A percentile compares a stretch with the other conserved stretches of the same genome.
Conservation (phyloP, 2,329 filamentous ascomycete species). For the Botrytis deweyae region DNA sequence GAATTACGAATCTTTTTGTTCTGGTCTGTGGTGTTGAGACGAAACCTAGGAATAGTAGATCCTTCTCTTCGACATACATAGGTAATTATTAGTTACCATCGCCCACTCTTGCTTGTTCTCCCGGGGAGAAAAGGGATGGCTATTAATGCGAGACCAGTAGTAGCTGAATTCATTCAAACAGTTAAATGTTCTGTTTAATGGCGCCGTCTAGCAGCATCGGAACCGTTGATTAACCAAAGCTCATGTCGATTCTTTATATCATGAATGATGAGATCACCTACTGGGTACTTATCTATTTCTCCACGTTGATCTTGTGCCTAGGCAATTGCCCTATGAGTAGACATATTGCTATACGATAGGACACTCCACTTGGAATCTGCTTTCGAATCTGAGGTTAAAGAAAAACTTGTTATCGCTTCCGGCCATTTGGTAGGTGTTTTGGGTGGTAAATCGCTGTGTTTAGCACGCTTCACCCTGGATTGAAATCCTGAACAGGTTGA, state of each 20-base stretch:
- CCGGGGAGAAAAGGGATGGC: not conserved
- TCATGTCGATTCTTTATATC: not conserved
- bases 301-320: not conserved
- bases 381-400: not conserved
- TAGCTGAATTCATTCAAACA: not conserved
- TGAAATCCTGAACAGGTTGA: not conserved
- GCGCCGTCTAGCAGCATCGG: not conserved
- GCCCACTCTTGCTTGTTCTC: not conserved
- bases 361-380: not conserved
- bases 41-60: not conserved
- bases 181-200: not conserved
- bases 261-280: not conserved
- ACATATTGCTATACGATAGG: not conserved
- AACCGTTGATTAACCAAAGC: not conserved
- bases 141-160: not conserved
- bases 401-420: too few species aligned
- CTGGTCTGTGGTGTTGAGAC: not conserved
- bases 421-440: not conserved
- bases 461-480: not conserved
- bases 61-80: not conserved
- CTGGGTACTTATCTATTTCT: not conserved
- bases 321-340: not conserved
- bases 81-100: not conserved
- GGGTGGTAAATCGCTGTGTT: not conserved
- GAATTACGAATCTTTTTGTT: not conserved